Conservation (phyloP, 2,329 filamentous ascomycete species). For the Cytospora schulzeri region DNA sequence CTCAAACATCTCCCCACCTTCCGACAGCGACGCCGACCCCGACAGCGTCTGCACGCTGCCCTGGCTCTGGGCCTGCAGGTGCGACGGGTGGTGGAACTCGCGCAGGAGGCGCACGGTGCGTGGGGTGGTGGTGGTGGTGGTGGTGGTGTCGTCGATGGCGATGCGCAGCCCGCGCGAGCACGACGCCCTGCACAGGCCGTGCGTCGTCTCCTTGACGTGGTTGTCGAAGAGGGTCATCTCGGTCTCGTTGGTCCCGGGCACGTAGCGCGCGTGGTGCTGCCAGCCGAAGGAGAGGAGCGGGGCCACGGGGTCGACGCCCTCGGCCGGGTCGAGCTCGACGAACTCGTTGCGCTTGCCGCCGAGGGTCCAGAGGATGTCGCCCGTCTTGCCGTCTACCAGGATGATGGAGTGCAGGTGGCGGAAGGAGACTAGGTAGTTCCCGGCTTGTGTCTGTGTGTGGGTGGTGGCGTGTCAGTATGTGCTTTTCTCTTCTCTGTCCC, state of each 20-base stretch:
- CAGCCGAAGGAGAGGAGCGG: slow-evolving; percentile 38
- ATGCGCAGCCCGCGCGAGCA: slow-evolving; percentile 40
- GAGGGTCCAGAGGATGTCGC: slow-evolving; percentile 53
- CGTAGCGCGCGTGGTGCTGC: slow-evolving; percentile 52
- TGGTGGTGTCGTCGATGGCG: slow-evolving; percentile 39
- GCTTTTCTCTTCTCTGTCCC: background rate
- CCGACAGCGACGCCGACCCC: slow-evolving; percentile 30
- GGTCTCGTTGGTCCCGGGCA: slow-evolving; percentile 32
- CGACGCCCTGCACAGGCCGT: slow-evolving; percentile 33
- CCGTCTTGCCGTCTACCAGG: slow-evolving; percentile 50
- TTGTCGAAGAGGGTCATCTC: slow-evolving; percentile 50
- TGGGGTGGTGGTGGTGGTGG: slow-evolving; percentile 30
- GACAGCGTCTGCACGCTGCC: slow-evolving; percentile 41
- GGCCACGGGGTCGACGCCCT: background rate
- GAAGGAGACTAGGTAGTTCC: slow-evolving; percentile 57
- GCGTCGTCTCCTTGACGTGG: slow-evolving; percentile 39
- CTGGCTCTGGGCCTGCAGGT: slow-evolving; percentile 42
- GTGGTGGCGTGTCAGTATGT: background rate
- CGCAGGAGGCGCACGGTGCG: slow-evolving; percentile 46
- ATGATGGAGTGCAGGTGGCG: slow-evolving; percentile 51
- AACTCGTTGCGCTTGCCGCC: slow-evolving; percentile 53
- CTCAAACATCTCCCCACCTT: background rate
- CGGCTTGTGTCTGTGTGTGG: slow-evolving; percentile 32
- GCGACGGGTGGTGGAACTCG: slow-evolving; percentile 41
- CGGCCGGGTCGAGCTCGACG: slow-evolving; percentile 30